Base-by-base conservation (phyloP, 306 rosid genomes). In the Alnus rubra region DNA sequence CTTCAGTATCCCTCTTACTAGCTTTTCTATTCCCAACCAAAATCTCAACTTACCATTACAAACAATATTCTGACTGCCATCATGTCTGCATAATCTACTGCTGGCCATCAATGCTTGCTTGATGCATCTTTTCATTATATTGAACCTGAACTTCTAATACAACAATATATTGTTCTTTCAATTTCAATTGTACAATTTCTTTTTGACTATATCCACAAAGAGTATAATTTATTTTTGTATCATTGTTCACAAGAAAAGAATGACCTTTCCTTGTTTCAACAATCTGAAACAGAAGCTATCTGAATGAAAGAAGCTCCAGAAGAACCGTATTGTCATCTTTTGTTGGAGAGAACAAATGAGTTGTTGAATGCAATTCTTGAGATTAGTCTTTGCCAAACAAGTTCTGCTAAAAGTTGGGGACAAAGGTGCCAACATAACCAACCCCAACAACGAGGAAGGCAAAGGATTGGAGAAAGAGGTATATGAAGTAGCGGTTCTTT, bases 371-470 rank as follows among this genome's bases (percentile, higher is more conserved):
- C 28, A 23, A 23, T 23, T 23, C 28, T 23, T 23, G 28, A 23
- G 28, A 23, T 23, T 23, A 23, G 28, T 23, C 28, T 23, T 23
- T 23, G 28, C 28, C 28, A 23, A 81, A 67, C 33, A 63, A 49
- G 71, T 45, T 81, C 56, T 30, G 18, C 78, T 88, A 89, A 63
- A 89, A 83, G 71, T 60, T 91, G 14, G 98, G 88, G 82, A 91
- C 92, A 76, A 85, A 87, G 77, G 90, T 87, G 50, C 98, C 98
- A 7, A 95, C 86, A 74, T 91, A 91, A 76, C 98, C 98, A 73
- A 94, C 35, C 55, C 98, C 98, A 2, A 82, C 94, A 9, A 94
- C 56, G 87, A 94, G 91, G 95, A 94, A 94, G 68, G 98, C 98
- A 52, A 88, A n/a, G 8, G 98, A 85, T 74, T 94, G 98, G 79